Base-by-base conservation (phyloP, 805 yeast genomes). In the Teunomyces panamensis region DNA sequence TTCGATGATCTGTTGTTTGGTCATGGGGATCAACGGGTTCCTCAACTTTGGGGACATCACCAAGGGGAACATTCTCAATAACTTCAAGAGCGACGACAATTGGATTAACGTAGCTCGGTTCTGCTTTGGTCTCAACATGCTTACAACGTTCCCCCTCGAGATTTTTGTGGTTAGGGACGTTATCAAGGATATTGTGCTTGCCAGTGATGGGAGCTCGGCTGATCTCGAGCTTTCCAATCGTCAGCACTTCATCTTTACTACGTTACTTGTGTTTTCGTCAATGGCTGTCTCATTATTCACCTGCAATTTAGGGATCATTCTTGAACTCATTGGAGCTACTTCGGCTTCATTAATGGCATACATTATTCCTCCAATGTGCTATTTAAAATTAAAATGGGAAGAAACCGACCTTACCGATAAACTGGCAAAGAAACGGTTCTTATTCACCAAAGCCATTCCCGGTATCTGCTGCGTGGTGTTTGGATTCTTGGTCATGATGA, bases 341-440 rank as follows among this genome's bases (percentile, higher is more conserved):
- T 86, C 96, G 0, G 97, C 97, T 0, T 89, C 96, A 14, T 72
- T 87, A 33, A 84, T 92, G 85, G 97, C 98, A 0, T 91, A 88
- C 62, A 89, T 91, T 17, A 69, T 91, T 13, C 98, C 98, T 0
- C 96, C 97, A 3, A 63, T 85, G 62, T 91, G 97, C 57, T 87
- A 78, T 57, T 64, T 89, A 51, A 81, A 84, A 52, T 75, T 91
- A 57, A 79, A 89, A 0, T 48, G 69, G 71, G 65, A 63, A 33
- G 53, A 69, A 60, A 46, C 68, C 56, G 50, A 80, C 74, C 56
- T 52, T 71, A 37, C 49, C 48, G 36, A 48, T n/a, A 45, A 59
- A 1, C 45, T 43, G 4, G 68, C 64, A 5, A 71, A 60, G 45
- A 54, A 56, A 36, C 42, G 50, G 4, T 73, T 73, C 42, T 50